These are phyloP conservation scores for Aspergillus flavus DNA, from an alignment of 2,329 filamentous ascomycete species.

Conservation along the genomic window DNA sequence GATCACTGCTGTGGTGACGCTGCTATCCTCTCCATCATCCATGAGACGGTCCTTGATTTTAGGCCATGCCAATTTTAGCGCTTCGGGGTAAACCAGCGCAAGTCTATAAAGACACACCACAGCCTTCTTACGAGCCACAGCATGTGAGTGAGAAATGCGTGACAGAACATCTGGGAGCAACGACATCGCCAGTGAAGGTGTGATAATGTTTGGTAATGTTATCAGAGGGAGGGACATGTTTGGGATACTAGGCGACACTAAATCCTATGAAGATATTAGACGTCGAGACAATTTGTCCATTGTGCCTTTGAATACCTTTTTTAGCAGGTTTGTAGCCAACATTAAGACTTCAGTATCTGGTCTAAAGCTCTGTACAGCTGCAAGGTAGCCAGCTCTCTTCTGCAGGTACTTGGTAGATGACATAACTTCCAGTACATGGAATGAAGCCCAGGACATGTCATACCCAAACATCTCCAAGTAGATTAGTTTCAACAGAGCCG, in stretches of 20 bases:
- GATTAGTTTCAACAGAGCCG: slow-evolving; percentile 89
- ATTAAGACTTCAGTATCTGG: slow-evolving; percentile 96
- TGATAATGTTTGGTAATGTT: slow-evolving; percentile 93
- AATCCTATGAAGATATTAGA: slow-evolving; percentile 37
- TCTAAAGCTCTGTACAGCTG: slow-evolving; percentile 92
- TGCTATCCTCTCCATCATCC: slow-evolving; percentile 86
- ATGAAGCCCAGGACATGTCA: slow-evolving; percentile 99
- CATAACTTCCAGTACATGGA: slow-evolving; percentile 99
- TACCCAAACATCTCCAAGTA: slow-evolving; percentile 99
- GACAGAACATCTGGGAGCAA: slow-evolving; percentile 84
- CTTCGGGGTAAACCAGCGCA: slow-evolving; percentile 94
- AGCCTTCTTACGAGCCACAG: slow-evolving; percentile 90
- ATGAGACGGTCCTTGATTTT: slow-evolving; percentile 94
- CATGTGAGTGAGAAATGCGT: slow-evolving; percentile 80
- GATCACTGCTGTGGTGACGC: slow-evolving; percentile 92
- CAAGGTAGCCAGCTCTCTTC: slow-evolving; percentile 93
- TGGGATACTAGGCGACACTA: slow-evolving; percentile 70
- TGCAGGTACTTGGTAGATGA: slow-evolving; percentile 91
- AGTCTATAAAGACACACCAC: slow-evolving; percentile 92
- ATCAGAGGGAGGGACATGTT: slow-evolving; percentile 84
- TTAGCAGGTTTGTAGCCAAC: slow-evolving; percentile 93
- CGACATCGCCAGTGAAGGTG: slow-evolving; percentile 86
- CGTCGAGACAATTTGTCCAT: slow-evolving; percentile 1
- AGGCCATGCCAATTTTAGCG: slow-evolving; percentile 88
- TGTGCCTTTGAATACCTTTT: slow-evolving; percentile 65